Conservation (phyloP, 345 rosid species). For the Punica granatum region DNA sequence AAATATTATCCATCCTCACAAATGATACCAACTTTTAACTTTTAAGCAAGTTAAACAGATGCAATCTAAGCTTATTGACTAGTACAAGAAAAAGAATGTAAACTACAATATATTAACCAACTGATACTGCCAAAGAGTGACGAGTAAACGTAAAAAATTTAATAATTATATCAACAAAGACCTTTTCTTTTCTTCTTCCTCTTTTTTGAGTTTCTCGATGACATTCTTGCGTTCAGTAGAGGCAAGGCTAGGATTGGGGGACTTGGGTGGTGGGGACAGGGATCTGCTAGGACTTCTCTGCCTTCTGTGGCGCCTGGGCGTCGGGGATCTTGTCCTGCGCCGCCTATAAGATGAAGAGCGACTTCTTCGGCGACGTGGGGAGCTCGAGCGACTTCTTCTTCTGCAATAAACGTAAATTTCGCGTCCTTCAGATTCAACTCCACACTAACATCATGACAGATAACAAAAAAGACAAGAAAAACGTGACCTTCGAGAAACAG, state of each 20-base stretch:
- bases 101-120: not conserved
- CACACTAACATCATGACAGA: not conserved
- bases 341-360: constrained; percentile 42
- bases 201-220: constrained; percentile 34
- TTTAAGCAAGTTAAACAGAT: not conserved
- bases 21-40: not conserved
- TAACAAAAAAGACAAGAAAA: not conserved
- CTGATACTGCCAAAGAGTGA: not conserved
- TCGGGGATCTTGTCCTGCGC: constrained; percentile 57
- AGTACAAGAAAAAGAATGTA: not conserved
- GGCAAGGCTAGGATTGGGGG: constrained; percentile 24
- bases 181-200: constrained; percentile 55
- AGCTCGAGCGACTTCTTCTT: constrained; percentile 39
- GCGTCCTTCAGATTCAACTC: not conserved
- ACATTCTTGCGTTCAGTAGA: constrained; percentile 26
- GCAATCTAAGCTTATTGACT: not conserved
- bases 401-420: constrained; percentile 13
- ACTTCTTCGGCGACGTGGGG: constrained; percentile 32
- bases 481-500: too few relatives aligned
- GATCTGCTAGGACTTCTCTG: constrained; percentile 34
- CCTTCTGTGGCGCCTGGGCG: constrained; percentile 39
- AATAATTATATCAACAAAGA: constrained; percentile 11
- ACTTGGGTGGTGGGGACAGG: constrained; percentile 35
- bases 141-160: not conserved
- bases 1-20: too few relatives aligned